Evolutionary conservation across 169 alveolate species (phyloP).

Genomic region (Babesia ovis): DNA sequence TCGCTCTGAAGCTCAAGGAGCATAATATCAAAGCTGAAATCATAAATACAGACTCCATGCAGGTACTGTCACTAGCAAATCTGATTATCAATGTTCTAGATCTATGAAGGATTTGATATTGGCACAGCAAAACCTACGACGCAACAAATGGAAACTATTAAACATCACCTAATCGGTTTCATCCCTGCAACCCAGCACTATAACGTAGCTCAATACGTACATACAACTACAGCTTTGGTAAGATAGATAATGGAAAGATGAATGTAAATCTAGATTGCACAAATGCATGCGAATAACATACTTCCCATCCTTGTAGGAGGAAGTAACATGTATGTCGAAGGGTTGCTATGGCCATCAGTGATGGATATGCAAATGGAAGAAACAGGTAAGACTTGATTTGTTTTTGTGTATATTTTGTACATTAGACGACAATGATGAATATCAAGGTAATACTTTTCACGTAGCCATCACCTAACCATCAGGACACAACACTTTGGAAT

Average conservation of each 20-base stretch:
- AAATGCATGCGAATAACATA: slow-evolving; percentile 13
- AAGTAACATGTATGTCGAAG: slow-evolving; percentile 70
- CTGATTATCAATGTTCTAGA: slow-evolving; percentile 12
- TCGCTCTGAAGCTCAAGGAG: slow-evolving; percentile 54
- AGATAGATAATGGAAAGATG: neutral
- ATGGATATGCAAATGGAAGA: slow-evolving; percentile 18
- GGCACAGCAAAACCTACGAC: slow-evolving; percentile 75
- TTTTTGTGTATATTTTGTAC: neutral
- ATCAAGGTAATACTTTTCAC: slow-evolving; percentile 19
- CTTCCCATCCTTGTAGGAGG: slow-evolving; percentile 78
- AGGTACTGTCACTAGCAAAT: slow-evolving; percentile 27
- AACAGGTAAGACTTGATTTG: neutral
- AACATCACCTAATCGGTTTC: slow-evolving; percentile 71
- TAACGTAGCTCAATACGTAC: slow-evolving; percentile 66
- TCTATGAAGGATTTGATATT: slow-evolving; percentile 68
- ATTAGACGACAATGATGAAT: slow-evolving; percentile 3
- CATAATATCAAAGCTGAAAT: slow-evolving; percentile 67
- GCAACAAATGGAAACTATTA: slow-evolving; percentile 60
- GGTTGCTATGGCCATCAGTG: slow-evolving; percentile 75
- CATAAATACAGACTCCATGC: slow-evolving; percentile 78
- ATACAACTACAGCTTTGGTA: slow-evolving; percentile 43
- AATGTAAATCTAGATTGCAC: slow-evolving; percentile 6
- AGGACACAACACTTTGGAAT: slow-evolving; percentile 51
- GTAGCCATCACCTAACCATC: neutral
- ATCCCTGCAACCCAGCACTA: slow-evolving; percentile 61